Evolutionary conservation across 805 yeast genomes (phyloP).

Genomic region (Candida adriatica): DNA sequence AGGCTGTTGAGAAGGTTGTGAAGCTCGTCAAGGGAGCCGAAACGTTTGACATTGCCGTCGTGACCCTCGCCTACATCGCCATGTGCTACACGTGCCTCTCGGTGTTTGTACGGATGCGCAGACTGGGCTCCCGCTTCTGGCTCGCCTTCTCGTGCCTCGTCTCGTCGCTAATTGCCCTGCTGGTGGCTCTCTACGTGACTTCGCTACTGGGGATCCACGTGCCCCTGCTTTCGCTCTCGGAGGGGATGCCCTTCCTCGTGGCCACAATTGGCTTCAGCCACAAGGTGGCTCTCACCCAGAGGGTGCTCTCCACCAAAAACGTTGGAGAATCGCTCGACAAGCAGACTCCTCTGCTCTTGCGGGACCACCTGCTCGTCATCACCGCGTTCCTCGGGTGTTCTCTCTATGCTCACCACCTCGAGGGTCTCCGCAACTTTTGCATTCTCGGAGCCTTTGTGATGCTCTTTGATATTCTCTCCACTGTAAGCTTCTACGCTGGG

Average conservation of each 20-base stretch:
- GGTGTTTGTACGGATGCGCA: slow-evolving; percentile 68
- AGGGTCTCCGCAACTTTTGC: slow-evolving; percentile 76
- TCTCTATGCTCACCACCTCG: slow-evolving; percentile 55
- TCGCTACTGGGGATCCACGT: slow-evolving; percentile 53
- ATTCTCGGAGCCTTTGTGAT: slow-evolving; percentile 65
- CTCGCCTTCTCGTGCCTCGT: slow-evolving; percentile 72
- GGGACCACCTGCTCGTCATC: slow-evolving; percentile 72
- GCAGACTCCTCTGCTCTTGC: slow-evolving; percentile 37
- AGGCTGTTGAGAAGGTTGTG: slow-evolving; percentile 33
- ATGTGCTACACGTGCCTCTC: slow-evolving; percentile 80
- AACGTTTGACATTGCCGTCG: slow-evolving; percentile 73
- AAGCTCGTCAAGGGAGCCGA: slow-evolving; percentile 65
- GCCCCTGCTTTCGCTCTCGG: slow-evolving; percentile 69
- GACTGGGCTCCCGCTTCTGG: slow-evolving; percentile 82
- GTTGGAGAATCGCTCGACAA: slow-evolving; percentile 29
- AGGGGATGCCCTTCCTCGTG: slow-evolving; percentile 90
- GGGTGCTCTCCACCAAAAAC: slow-evolving; percentile 35
- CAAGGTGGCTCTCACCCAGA: slow-evolving; percentile 64
- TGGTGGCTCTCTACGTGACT: slow-evolving; percentile 66
- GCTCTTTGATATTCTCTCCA: slow-evolving; percentile 61
- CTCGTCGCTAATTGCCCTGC: slow-evolving; percentile 76
- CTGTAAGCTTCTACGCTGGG: slow-evolving; percentile 78
- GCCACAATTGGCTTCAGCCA: slow-evolving; percentile 89
- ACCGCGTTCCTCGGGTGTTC: slow-evolving; percentile 64
- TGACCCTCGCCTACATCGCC: slow-evolving; percentile 75